A percentile compares a stretch with the other conserved stretches of the same genome.
Conservation (phyloP, 2,329 filamentous ascomycete species). For the Ceratocystis papillata region DNA sequence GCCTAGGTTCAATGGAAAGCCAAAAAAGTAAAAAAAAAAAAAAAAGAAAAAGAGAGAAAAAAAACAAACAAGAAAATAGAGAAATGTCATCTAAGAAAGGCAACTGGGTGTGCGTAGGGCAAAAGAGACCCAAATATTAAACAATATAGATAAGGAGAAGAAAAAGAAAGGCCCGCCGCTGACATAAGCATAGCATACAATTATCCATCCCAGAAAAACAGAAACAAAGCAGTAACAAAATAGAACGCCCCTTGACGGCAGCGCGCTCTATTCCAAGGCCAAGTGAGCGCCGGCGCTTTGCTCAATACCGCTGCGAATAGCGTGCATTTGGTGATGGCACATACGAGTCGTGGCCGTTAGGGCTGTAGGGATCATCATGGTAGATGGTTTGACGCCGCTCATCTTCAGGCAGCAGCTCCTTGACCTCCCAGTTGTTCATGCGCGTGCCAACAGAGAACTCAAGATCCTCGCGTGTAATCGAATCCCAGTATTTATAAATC, state of each 20-base stretch:
- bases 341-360: conserved; percentile 30
- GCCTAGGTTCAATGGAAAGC: not conserved
- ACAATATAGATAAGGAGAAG: not conserved
- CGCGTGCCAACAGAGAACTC: conserved; percentile 95
- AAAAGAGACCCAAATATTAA: not conserved
- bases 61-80: not conserved
- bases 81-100: not conserved
- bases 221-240: not conserved
- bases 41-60: not conserved
- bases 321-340: conserved; percentile 14
- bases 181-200: conserved; percentile 13
- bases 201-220: conserved; percentile 4
- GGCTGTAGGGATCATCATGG: conserved; percentile 54
- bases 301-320: conserved; percentile 23
- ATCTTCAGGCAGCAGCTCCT: conserved; percentile 74
- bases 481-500: conserved; percentile 99
- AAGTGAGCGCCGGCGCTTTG: not conserved
- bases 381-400: conserved; percentile 65
- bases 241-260: not conserved
- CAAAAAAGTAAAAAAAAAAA: not conserved
- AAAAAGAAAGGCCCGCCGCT: conserved; percentile 7
- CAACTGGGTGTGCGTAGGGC: not conserved
- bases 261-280: not conserved
- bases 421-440: conserved; percentile 97
- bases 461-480: conserved; percentile 94